phyloP scores from a whole-genome alignment of 2,329 filamentous ascomycete genomes.

The Colletotrichum sp. region DNA sequence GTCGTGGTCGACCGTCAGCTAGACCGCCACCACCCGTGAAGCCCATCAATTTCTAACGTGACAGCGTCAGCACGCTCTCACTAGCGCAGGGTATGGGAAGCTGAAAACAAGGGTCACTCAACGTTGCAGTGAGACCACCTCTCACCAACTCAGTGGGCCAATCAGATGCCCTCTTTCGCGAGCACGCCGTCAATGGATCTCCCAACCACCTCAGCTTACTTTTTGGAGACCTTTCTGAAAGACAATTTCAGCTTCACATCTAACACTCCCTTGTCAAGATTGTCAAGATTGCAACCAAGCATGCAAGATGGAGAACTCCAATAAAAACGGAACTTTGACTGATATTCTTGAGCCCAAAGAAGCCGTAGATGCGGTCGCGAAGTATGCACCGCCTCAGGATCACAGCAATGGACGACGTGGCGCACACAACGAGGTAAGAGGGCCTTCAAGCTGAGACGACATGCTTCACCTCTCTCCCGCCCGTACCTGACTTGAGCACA shows the following conservation, averaged over 20 bases:
- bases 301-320: not conserved
- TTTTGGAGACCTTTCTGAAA: not conserved
- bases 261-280: not conserved
- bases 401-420: not conserved
- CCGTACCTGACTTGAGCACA: not conserved
- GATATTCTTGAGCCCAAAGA: not conserved
- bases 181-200: not conserved
- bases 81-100: not conserved
- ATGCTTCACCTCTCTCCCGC: not conserved
- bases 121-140: not conserved
- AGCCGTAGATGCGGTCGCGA: not conserved
- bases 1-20: fast-evolving
- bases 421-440: not conserved
- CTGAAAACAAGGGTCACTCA: not conserved
- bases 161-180: not conserved
- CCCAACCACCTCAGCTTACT: not conserved
- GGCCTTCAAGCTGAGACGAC: not conserved
- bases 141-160: not conserved
- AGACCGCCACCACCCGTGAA: not conserved
- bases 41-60: not conserved
- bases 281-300: fast-evolving
- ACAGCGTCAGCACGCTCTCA: not conserved
- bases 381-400: not conserved
- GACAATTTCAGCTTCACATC: not conserved
- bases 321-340: not conserved